These are phyloP conservation scores for Wickerhamomyces strasburgensis DNA, from an alignment of 805 yeast species.

Conservation along the genomic window DNA sequence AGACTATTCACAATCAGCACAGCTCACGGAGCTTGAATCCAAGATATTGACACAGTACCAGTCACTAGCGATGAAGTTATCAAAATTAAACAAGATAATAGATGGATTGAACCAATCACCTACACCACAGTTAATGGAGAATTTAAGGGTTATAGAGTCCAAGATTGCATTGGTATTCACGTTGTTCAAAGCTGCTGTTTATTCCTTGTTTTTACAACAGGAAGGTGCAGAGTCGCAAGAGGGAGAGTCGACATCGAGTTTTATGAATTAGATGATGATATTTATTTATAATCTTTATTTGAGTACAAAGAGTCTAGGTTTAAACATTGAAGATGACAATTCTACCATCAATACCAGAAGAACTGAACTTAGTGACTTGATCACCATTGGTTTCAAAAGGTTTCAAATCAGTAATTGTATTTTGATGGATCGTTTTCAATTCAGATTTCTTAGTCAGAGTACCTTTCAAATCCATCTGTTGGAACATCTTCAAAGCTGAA, in stretches of 20 bases:
- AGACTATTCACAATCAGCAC: constrained; percentile 23
- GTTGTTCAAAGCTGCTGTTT: constrained; percentile 64
- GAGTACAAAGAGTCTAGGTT: constrained; percentile 1
- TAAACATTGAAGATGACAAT: constrained; percentile 69
- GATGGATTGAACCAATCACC: constrained; percentile 21
- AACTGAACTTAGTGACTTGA: constrained; percentile 51
- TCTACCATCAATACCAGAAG: constrained; percentile 89
- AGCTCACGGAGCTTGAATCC: constrained; percentile 31
- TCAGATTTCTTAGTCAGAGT: constrained; percentile 45
- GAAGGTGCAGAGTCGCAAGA: constrained; percentile 26
- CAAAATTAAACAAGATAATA: constrained; percentile 21
- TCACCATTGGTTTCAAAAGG: constrained; percentile 36
- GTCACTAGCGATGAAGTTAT: constrained; percentile 30
- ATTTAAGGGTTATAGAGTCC: constrained; percentile 55
- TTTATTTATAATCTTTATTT: background rate
- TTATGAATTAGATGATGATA: constrained; percentile 1
- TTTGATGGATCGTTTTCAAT: constrained; percentile 81
- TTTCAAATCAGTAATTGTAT: constrained; percentile 70
- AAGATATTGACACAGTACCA: constrained; percentile 36
- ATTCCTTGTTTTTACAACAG: constrained; percentile 53
- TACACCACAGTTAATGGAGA: constrained; percentile 36
- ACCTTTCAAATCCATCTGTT: constrained; percentile 94
- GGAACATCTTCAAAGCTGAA: constrained; percentile 86
- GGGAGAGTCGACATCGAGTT: constrained; percentile 21
- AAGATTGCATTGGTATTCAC: constrained; percentile 63